phyloP scores from a whole-genome alignment of 805 yeast genomes.

The Huiozyma naganishii region DNA sequence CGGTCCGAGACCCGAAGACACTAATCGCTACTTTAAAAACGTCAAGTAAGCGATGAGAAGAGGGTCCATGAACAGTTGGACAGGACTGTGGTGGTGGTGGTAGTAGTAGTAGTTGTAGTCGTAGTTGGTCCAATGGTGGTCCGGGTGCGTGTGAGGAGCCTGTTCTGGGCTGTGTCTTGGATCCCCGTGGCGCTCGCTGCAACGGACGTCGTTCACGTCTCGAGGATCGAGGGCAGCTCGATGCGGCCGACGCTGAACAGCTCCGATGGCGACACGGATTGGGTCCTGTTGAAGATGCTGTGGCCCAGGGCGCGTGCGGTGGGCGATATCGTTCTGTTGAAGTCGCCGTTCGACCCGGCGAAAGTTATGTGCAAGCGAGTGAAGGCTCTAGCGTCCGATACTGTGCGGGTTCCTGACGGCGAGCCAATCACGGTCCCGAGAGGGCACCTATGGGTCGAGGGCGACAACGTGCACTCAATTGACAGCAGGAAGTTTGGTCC shows the following conservation, averaged over 20 bases:
- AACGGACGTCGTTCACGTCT: constrained; percentile 61
- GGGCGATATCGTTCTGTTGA: constrained; percentile 67
- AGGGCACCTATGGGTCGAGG: constrained; percentile 89
- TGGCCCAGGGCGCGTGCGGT: constrained; percentile 10
- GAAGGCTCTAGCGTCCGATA: constrained; percentile 49
- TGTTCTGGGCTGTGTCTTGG: constrained; percentile 49
- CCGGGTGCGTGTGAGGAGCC: neutral
- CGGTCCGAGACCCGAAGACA: no score
- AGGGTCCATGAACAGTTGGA: no score
- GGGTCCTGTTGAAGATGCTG: constrained; percentile 40
- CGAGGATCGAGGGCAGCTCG: constrained; percentile 66
- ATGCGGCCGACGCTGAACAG: constrained; percentile 90
- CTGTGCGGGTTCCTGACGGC: neutral
- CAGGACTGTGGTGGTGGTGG: no score
- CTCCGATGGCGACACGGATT: constrained; percentile 39
- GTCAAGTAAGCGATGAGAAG: no score
- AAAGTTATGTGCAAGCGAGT: constrained; percentile 70
- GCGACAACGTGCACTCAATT: constrained; percentile 75
- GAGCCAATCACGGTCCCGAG: constrained; percentile 53
- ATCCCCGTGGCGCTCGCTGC: constrained; percentile 65
- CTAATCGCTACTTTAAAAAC: no score
- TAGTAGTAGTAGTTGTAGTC: no score
- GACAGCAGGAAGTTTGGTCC: constrained; percentile 90
- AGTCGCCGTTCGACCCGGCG: constrained; percentile 75
- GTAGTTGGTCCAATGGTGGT: neutral